Conservation (phyloP, 1,139 yeast species). For the Candida labiduridarum region DNA sequence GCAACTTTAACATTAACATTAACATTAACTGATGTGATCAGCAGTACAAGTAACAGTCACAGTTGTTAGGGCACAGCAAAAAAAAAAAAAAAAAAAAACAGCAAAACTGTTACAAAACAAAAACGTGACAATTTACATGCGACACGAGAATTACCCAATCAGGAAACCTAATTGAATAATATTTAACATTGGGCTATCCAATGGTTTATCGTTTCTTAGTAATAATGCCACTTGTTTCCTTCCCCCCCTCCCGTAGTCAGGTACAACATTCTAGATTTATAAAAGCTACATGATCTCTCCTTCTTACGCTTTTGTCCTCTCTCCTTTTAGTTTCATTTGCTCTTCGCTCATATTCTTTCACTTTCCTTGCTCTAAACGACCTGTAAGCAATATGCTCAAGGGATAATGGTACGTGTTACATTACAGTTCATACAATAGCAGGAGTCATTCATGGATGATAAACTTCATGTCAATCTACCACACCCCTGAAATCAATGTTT, state of each 20-base stretch:
- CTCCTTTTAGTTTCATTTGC: too few species aligned
- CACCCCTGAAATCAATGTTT: too few species aligned
- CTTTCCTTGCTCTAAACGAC: not conserved
- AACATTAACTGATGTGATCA: not conserved
- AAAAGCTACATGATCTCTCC: not conserved
- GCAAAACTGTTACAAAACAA: not conserved
- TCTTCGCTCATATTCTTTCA: not conserved
- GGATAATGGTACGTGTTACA: not conserved
- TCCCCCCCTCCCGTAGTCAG: not conserved
- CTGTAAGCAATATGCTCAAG: not conserved
- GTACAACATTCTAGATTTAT: not conserved
- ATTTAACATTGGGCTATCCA: not conserved
- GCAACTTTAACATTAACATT: not conserved
- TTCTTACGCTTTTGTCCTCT: not conserved
- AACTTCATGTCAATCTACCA: too few species aligned
- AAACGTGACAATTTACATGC: not conserved
- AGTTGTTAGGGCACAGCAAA: not conserved
- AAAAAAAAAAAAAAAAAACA: not conserved
- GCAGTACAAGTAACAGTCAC: not conserved
- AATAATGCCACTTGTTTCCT: not conserved
- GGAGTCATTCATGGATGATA: not conserved
- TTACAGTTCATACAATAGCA: not conserved
- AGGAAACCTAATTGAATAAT: conserved; percentile 1
- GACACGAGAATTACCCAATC: not conserved
- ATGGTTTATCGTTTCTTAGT: not conserved